These are phyloP conservation scores for Triglochin maritima DNA, from an alignment of 106 monocot genomes.

Conservation along the genomic window DNA sequence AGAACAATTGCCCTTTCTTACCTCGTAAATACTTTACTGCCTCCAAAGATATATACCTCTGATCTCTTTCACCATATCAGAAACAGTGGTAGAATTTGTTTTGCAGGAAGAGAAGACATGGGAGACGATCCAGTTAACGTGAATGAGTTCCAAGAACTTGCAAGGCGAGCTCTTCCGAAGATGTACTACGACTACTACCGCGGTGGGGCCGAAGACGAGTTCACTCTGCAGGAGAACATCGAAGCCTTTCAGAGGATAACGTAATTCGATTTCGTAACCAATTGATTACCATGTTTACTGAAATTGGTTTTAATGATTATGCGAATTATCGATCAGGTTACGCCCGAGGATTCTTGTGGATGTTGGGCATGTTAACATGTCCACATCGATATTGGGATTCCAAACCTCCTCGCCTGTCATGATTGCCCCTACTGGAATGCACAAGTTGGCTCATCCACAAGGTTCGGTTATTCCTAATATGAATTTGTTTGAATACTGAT, in stretches of 20 bases:
- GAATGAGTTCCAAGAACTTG: conserved; percentile 57
- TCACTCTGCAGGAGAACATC: conserved; percentile 62
- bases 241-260: conserved; percentile 63
- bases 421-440: conserved; percentile 47
- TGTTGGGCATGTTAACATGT: conserved; percentile 48
- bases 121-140: conserved; percentile 45
- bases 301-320: too few relatives aligned
- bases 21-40: too few relatives aligned
- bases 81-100: too few relatives aligned
- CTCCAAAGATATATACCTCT: too few relatives aligned
- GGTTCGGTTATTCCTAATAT: conserved; percentile 18
- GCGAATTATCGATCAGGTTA: background rate
- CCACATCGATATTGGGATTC: conserved; percentile 38
- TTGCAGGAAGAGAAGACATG: conserved; percentile 19
- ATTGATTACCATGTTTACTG: background rate
- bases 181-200: conserved; percentile 65
- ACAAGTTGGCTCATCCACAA: conserved; percentile 46
- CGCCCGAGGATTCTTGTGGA: conserved; percentile 51
- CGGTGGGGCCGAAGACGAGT: conserved; percentile 76
- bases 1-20: too few relatives aligned
- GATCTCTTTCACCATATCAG: too few relatives aligned
- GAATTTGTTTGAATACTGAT: background rate
- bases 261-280: conserved; percentile 17
- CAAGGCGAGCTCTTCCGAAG: conserved; percentile 53
- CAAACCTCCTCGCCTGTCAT: conserved; percentile 39